Evolutionary conservation across 495 filamentous ascomycete species (phyloP), one percentile per base, ranked within the genome.

Genomic region (Neurospora sp.): DNA sequence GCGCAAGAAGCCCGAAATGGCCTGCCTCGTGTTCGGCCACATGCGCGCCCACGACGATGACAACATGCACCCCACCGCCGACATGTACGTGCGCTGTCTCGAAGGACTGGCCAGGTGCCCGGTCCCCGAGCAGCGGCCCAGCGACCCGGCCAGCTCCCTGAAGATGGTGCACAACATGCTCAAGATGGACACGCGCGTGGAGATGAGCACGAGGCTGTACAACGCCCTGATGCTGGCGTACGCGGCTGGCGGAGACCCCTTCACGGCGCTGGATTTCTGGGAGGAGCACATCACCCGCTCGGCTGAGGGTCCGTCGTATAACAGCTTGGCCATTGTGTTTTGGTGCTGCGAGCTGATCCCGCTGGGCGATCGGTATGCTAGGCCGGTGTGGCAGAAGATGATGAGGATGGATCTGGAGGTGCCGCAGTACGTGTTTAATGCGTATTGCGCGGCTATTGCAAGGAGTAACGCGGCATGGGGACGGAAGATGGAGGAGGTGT

Each of bases 181-280:
- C 68, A 97, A 97, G 81, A 89, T 98, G 74, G 96, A 98, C 81
- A 83, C 89, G 9, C 85, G 88, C 59, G 85, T 98, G 42, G 90
- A 96, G 72, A 84, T 91, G 18, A 90, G 89, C 78, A 98, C 95
- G 2, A 83, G 82, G 69, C 79, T 98, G 1, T 85, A 89, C 69
- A 97, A 97, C 75, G 87, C 90, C 0, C 83, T 99, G 37, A 97
- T 99, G 91, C 83, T 94, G 37, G 96, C 91, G 0, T 95, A 96
- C 77, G 86, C 86, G 3, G 86, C 87, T 1, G 92, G 89, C 78
- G 91, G 86, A 1, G 83, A 89, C 69, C 83, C 90, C 0, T 80
- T 85, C 70, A 86, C 87, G 44, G 91, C 91, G 16, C 84, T 96
- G 75, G 86, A 88, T 41, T 92, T 94, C 74, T 99, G 95, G 92